phyloP scores from a whole-genome alignment of 2,329 filamentous ascomycete genomes.

The Colletotrichum tofieldiae region DNA sequence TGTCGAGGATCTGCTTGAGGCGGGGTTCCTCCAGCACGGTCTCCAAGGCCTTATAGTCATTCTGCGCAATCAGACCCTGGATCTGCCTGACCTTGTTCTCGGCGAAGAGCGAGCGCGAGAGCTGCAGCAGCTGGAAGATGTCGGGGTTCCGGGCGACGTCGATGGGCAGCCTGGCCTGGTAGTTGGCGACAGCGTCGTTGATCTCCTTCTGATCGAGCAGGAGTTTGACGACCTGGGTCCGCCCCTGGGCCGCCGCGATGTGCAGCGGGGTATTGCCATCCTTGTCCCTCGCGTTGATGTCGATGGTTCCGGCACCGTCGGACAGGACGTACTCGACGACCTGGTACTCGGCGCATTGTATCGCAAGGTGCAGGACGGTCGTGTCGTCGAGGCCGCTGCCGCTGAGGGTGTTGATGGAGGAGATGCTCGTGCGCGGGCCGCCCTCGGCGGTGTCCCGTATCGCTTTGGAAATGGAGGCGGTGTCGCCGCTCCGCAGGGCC shows the following conservation, averaged over 20 bases:
- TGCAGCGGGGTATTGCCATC: constrained; percentile 97
- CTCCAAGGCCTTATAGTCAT: constrained; percentile 84
- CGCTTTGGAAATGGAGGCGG: constrained; percentile 88
- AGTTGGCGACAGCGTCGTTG: constrained; percentile 91
- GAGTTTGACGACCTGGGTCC: constrained; percentile 84
- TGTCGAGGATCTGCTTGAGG: constrained; percentile 88
- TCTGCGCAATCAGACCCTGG: constrained; percentile 80
- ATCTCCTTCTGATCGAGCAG: constrained; percentile 86
- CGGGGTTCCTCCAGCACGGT: constrained; percentile 87
- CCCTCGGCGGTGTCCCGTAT: constrained; percentile 77
- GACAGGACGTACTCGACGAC: constrained; percentile 97
- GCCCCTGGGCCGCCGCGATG: constrained; percentile 86
- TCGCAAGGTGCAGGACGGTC: constrained; percentile 91
- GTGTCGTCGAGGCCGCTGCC: constrained; percentile 79
- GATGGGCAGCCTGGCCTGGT: constrained; percentile 86
- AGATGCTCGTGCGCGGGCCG: constrained; percentile 70
- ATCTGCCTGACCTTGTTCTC: constrained; percentile 89
- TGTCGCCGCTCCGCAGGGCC: constrained; percentile 91
- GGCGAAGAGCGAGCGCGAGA: constrained; percentile 90
- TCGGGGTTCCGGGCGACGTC: constrained; percentile 93
- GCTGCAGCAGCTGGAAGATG: constrained; percentile 95
- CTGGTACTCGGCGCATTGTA: constrained; percentile 93
- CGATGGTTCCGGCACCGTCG: constrained; percentile 76
- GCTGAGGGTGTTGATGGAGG: constrained; percentile 63
- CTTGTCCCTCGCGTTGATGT: constrained; percentile 91